Base-by-base conservation (phyloP, 2,329 filamentous ascomycete genomes). In the Cercospora zeina region DNA sequence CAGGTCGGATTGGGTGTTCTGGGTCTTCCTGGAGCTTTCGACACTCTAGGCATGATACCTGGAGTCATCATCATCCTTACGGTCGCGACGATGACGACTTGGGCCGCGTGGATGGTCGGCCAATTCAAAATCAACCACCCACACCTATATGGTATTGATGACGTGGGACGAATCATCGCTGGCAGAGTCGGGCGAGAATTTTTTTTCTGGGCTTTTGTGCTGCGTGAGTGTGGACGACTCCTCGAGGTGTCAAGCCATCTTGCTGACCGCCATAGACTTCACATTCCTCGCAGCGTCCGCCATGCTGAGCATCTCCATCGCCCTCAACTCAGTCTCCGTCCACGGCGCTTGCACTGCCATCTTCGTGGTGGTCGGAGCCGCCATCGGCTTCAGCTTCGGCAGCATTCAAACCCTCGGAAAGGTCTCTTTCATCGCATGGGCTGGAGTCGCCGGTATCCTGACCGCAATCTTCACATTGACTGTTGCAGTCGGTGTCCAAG, bases 81-180 rank as follows among this genome's bases (percentile, higher is more conserved):
- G 3, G 76, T 82, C 34, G 77, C 74, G 1, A 64, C 34, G 19
- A 80, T 82, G 63, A 81, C 80, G 0, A 79, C 77, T 2, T 83
- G 80, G 81, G 81, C 80, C 1, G 74, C 76, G 55, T 81, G 80
- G 64, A 78, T 81, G 24, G 73, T 83, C 8, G 81, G 79, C 6
- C 69, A 73, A 10, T 85, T 85, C 74, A 85, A 85, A 68, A 66
- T 83, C 42, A 75, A 76, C n/a, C 82, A 85, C 68, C 79, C 80
- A 0, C 77, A 83, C 63, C 82, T 85, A 2, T 84, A 85, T 66
- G 80, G 80, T 57, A 85, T 85, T 74, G 83, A 83, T 37, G 83
- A 85, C 65, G 83, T 81, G 0, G 83, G 83, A n/a, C 73, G 73
- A 45, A 79, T 84, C 54, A 74, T 85, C 16, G 83, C 84, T 58